These are phyloP conservation scores for Sporisorium scitamineum DNA, from an alignment of 1,284 basidiomycete genomes.

Conservation along the genomic window DNA sequence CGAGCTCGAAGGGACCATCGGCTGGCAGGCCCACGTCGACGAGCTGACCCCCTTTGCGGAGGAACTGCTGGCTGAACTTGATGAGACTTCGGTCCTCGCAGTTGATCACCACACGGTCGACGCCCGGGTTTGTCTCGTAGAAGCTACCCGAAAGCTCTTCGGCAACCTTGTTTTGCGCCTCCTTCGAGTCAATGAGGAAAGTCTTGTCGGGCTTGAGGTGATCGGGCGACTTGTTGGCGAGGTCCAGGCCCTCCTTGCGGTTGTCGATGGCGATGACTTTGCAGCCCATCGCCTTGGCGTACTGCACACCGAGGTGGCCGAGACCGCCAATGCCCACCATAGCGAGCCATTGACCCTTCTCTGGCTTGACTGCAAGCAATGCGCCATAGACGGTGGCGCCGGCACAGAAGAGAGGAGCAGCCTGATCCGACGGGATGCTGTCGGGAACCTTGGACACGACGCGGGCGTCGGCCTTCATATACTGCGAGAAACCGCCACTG, in stretches of 20 bases:
- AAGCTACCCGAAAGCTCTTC: constrained; percentile 52
- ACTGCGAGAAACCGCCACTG: constrained; percentile 61
- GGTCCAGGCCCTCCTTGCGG: constrained; percentile 48
- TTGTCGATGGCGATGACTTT: constrained; percentile 68
- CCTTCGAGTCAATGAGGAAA: constrained; percentile 49
- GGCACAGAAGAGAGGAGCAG: constrained; percentile 71
- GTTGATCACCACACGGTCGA: constrained; percentile 62
- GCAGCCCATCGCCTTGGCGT: constrained; percentile 68
- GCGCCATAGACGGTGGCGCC: constrained; percentile 70
- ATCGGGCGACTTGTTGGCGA: constrained; percentile 36
- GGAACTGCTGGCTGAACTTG: constrained; percentile 55
- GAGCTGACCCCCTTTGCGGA: constrained; percentile 58
- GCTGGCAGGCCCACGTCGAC: constrained; percentile 60
- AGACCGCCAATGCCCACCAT: constrained; percentile 71
- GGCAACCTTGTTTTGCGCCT: constrained; percentile 43
- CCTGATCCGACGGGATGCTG: constrained; percentile 52
- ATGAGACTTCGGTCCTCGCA: constrained; percentile 50
- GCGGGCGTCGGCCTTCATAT: constrained; percentile 59
- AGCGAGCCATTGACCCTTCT: constrained; percentile 68
- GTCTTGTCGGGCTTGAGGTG: constrained; percentile 60
- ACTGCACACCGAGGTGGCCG: constrained; percentile 69
- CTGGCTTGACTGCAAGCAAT: constrained; percentile 64
- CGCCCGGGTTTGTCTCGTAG: constrained; percentile 60
- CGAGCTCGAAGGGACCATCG: constrained; percentile 57
- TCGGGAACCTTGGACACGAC: constrained; percentile 66